Evolutionary conservation across 805 yeast species (phyloP).

Genomic region (Helenozyma baotianmanensis): DNA sequence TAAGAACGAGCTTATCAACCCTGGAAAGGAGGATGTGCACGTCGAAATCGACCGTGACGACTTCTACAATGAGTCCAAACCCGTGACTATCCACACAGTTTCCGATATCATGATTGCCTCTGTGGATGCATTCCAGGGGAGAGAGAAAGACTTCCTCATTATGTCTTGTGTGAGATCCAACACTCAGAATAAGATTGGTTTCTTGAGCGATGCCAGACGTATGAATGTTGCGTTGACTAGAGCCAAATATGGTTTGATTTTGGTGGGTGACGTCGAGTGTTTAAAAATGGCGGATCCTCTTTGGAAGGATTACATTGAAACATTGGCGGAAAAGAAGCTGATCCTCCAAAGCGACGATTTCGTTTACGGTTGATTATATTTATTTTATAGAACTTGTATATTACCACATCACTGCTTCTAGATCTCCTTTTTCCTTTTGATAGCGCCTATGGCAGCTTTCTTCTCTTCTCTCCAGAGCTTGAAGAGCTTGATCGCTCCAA

Average conservation of each 20-base stretch:
- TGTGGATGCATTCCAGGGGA: slow-evolving; percentile 57
- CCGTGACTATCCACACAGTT: slow-evolving; percentile 47
- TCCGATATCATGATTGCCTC: slow-evolving; percentile 41
- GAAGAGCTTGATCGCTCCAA: slow-evolving; percentile 47
- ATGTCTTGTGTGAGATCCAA: slow-evolving; percentile 63
- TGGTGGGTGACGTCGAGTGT: slow-evolving; percentile 15
- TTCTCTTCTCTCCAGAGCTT: slow-evolving; percentile 32
- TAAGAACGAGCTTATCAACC: slow-evolving; percentile 52
- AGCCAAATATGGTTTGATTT: slow-evolving; percentile 73
- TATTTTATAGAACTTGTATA: too few relatives aligned
- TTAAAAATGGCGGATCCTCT: slow-evolving; percentile 10
- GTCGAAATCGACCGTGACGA: slow-evolving; percentile 62
- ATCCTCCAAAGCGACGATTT: slow-evolving; percentile 7
- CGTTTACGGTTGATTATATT: slow-evolving; percentile 1
- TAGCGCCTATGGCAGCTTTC: slow-evolving; percentile 20
- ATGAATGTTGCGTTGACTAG: slow-evolving; percentile 86
- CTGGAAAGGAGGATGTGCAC: slow-evolving; percentile 41
- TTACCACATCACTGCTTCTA: background rate
- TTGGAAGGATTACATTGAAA: slow-evolving; percentile 15
- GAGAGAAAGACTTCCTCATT: slow-evolving; percentile 50
- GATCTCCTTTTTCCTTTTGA: slow-evolving; percentile 17
- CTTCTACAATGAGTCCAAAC: slow-evolving; percentile 40
- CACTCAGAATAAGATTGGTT: slow-evolving; percentile 70
- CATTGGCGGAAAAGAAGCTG: slow-evolving; percentile 10
- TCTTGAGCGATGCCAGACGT: slow-evolving; percentile 80